A percentile compares a stretch with the other conserved stretches of the same genome.
Conservation (phyloP, 768 basidiomycete species). For the Xerocomus potaroensis region DNA sequence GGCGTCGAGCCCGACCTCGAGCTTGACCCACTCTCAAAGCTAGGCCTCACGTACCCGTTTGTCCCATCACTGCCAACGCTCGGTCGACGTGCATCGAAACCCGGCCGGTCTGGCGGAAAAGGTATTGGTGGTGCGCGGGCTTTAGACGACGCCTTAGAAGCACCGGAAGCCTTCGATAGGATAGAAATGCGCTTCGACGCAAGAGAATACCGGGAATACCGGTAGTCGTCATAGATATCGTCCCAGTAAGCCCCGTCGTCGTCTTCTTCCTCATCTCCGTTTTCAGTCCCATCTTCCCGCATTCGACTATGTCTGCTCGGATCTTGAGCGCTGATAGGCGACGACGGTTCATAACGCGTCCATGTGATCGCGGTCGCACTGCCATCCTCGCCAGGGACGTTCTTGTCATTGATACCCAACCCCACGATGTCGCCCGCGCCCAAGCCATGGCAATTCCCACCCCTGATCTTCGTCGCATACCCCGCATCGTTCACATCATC, state of each 20-base stretch:
- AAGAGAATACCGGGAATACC: constrained; percentile 62
- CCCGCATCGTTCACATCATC: constrained; percentile 4
- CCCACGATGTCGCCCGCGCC: constrained; percentile 2
- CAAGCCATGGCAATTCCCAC: not conserved
- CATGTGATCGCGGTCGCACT: constrained; percentile 20
- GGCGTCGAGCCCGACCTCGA: constrained; percentile 13
- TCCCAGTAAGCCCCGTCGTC: constrained; percentile 53
- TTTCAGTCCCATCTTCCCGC: constrained; percentile 5
- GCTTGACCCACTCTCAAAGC: constrained; percentile 23
- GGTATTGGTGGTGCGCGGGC: constrained; percentile 25
- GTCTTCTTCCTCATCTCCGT: constrained; percentile 16
- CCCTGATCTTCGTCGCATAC: constrained; percentile 3
- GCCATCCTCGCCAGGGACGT: constrained; percentile 1
- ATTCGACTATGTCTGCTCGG: not conserved
- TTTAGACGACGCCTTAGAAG: constrained; percentile 26
- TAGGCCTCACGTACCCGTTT: constrained; percentile 17
- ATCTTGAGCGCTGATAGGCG: constrained; percentile 9
- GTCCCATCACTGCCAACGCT: constrained; percentile 23
- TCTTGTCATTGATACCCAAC: constrained; percentile 2
- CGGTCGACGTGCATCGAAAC: constrained; percentile 12
- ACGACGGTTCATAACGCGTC: constrained; percentile 29
- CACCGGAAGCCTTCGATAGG: constrained; percentile 19
- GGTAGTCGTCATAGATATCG: constrained; percentile 79
- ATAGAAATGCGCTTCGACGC: constrained; percentile 29
- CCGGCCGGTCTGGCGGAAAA: constrained; percentile 19